Evolutionary conservation across 108 stramenopile genomes (phyloP), one percentile per base, ranked within the genome.

Genomic region (Conticribra weissflogii): DNA sequence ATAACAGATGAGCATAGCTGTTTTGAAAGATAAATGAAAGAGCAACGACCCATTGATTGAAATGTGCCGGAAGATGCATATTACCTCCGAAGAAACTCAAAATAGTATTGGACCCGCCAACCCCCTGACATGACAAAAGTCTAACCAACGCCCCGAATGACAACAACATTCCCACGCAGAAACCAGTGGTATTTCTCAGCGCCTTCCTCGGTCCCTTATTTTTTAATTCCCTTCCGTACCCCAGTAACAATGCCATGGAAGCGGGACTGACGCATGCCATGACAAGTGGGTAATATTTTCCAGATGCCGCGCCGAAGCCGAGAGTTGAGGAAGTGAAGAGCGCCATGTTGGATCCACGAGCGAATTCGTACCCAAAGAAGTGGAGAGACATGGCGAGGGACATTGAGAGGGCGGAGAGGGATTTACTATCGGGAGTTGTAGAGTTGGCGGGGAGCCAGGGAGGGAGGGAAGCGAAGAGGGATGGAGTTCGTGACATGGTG

Each of bases 1-100:
- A 89, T 34, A 93, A 62, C 18, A 93, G 71, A 36, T 89, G 88
- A 17, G 88, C 92, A 60, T 93, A 93, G 27, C 84, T 81, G 50
- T 93, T 89, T 18, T 89, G 88, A 60, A 93, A 93, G 3, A 93
- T 67, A 66, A 88, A 90, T 1, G 90, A 74, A 3, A 81, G 74
- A 50, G 85, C 82, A 30, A 89, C 83, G 30, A 81, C 63, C 23
- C 79, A 60, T 25, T 78, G 88, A 17, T 86, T 76, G 21, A 65
- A n/a, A n/a, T n/a, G n/a, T n/a, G n/a, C n/a, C n/a, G n/a, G n/a
- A n/a, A n/a, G n/a, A n/a, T n/a, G n/a, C n/a, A n/a, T n/a, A n/a
- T n/a, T n/a, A n/a, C n/a, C n/a, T n/a, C n/a, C n/a, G n/a, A n/a
- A n/a, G n/a, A n/a, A n/a, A n/a, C n/a, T n/a, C n/a, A n/a, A n/a